These are phyloP conservation scores for Pichia sp. DNA, from an alignment of 1,139 yeast species.

Conservation along the genomic window DNA sequence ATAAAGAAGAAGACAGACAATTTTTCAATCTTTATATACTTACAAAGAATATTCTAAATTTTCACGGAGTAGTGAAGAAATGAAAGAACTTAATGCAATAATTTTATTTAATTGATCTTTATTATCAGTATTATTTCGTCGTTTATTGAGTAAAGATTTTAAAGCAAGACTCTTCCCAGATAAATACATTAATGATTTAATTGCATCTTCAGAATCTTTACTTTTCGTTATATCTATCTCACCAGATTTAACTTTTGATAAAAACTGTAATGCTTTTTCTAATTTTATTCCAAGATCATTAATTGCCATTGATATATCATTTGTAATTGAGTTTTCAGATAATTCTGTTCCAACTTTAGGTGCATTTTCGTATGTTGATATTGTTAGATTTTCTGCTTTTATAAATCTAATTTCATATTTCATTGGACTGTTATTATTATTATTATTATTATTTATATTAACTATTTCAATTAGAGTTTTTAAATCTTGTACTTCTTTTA, in stretches of 20 bases:
- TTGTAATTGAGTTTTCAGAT: not conserved
- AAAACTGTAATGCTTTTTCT: conserved; percentile 7
- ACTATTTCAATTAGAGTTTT: not conserved
- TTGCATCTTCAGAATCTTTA: not conserved
- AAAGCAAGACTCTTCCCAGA: conserved; percentile 1
- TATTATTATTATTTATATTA: too few relatives aligned
- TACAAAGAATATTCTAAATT: conserved; percentile 1
- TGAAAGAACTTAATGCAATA: conserved; percentile 7
- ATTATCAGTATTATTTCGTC: not conserved
- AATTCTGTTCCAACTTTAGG: not conserved
- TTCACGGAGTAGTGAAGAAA: conserved; percentile 10
- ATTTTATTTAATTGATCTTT: conserved; percentile 2
- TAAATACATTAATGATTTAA: conserved; percentile 5
- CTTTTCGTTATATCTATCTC: conserved; percentile 2
- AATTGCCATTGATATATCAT: conserved; percentile 1
- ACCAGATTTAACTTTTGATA: conserved; percentile 8
- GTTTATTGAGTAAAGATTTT: not conserved
- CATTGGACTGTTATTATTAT: not conserved
- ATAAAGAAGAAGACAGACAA: not conserved
- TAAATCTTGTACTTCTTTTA: not conserved
- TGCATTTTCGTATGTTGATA: conserved; percentile 5
- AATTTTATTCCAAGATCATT: conserved; percentile 6
- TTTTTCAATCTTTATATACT: too few relatives aligned
- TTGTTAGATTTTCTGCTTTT: conserved; percentile 7
- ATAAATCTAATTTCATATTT: conserved; percentile 1